phyloP scores from a whole-genome alignment of 345 rosid species.

The Citrus unshiu region DNA sequence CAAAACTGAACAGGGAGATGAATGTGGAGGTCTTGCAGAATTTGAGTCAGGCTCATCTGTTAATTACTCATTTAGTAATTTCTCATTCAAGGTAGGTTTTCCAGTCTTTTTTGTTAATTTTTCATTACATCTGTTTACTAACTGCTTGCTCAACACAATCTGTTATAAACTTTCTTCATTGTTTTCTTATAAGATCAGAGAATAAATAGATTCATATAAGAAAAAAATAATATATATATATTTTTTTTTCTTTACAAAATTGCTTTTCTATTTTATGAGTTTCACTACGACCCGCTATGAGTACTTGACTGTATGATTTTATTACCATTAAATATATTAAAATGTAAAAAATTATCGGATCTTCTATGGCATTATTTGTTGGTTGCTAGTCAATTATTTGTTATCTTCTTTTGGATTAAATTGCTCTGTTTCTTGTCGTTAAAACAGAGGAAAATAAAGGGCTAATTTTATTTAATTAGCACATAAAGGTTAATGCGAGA shows the following conservation, averaged over 20 bases:
- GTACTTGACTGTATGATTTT: background rate
- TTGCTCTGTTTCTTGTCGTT: background rate
- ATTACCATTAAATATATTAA: background rate
- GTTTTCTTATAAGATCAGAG: background rate
- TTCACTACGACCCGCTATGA: background rate
- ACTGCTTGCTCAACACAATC: background rate
- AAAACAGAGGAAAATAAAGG: background rate
- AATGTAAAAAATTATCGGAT: background rate
- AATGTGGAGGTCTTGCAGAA: slow-evolving; percentile 65
- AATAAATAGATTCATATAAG: background rate
- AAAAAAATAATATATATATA: background rate
- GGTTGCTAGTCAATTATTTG: background rate
- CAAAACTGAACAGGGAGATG: slow-evolving; percentile 67
- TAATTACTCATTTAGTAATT: slow-evolving; percentile 96
- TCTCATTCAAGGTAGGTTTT: slow-evolving; percentile 84
- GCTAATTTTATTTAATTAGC: background rate
- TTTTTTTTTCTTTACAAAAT: background rate
- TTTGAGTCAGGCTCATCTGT: slow-evolving; percentile 68
- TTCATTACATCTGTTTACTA: background rate
- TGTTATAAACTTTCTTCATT: background rate
- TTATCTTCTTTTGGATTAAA: background rate
- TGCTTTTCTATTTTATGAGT: background rate
- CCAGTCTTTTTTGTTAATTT: background rate
- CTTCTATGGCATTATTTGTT: background rate
- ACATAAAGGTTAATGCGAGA: too few relatives aligned